Evolutionary conservation across 192 early-diverging fungal genomes (phyloP).

Genomic region (Entomortierella beljakovae): DNA sequence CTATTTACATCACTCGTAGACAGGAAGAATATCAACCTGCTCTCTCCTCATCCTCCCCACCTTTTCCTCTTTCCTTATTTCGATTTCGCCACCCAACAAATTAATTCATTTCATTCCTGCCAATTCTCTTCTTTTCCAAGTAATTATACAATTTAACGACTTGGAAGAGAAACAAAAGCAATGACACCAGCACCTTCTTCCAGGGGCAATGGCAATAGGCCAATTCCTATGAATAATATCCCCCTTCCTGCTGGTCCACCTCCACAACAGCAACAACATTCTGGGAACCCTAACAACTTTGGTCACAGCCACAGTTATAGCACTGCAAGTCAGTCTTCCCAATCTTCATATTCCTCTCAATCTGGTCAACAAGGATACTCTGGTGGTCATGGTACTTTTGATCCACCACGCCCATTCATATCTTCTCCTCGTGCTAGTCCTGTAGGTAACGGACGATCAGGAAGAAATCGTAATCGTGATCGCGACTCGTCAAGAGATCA

Average conservation of each 20-base stretch:
- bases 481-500: constrained; percentile 24
- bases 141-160: neutral
- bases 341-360: constrained; percentile 39
- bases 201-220: constrained; percentile 44
- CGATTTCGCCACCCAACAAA: neutral
- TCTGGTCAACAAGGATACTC: constrained; percentile 12
- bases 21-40: too few relatives aligned
- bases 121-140: too few relatives aligned
- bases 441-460: constrained; percentile 8
- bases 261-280: constrained; percentile 1
- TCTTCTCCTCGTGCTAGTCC: constrained; percentile 40
- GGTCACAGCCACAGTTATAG: constrained; percentile 4
- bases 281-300: neutral
- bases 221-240: constrained; percentile 37
- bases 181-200: constrained; percentile 35
- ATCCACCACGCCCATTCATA: constrained; percentile 31
- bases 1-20: too few relatives aligned
- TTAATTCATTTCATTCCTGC: too few relatives aligned
- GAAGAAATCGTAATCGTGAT: constrained; percentile 10
- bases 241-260: constrained; percentile 31
- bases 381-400: constrained; percentile 6
- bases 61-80: neutral
- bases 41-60: neutral
- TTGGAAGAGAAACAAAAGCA: neutral
- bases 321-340: constrained; percentile 15